Conservation (phyloP, 1,284 basidiomycete species). For the Malassezia sp. region DNA sequence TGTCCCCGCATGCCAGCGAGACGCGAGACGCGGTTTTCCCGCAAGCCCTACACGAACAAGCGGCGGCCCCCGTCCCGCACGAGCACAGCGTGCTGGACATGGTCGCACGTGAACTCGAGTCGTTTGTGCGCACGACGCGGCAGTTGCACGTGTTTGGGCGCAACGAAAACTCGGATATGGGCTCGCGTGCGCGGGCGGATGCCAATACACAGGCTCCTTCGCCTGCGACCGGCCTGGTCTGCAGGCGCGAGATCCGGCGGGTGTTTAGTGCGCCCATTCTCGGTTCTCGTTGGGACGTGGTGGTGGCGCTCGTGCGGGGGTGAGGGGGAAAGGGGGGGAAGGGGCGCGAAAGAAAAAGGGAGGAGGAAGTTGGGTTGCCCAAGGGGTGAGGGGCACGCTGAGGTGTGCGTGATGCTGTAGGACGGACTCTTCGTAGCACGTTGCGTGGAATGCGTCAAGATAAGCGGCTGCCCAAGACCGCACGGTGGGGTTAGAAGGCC, state of each 20-base stretch:
- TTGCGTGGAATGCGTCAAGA: too few species aligned
- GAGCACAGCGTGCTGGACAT: conserved; percentile 7
- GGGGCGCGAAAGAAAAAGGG: too few species aligned
- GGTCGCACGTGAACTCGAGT: conserved; percentile 14
- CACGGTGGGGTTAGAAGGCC: too few species aligned
- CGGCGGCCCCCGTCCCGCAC: neutral
- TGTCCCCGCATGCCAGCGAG: conserved; percentile 15
- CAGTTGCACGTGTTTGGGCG: conserved; percentile 7
- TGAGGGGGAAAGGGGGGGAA: too few species aligned
- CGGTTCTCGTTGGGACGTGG: conserved; percentile 19
- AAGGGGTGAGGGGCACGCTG: too few species aligned
- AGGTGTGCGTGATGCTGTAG: too few species aligned
- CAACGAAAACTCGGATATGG: too few species aligned
- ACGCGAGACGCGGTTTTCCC: too few species aligned
- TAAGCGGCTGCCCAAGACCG: too few species aligned
- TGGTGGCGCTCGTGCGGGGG: conserved; percentile 20
- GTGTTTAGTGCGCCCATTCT: conserved; percentile 16
- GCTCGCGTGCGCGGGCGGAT: neutral
- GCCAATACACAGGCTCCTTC: neutral
- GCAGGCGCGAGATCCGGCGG: conserved; percentile 23
- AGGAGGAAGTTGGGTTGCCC: too few species aligned
- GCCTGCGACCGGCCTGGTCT: conserved; percentile 11
- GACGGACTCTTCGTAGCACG: too few species aligned
- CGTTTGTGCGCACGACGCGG: conserved; percentile 10
- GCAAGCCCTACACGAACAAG: too few species aligned